Base-by-base conservation (phyloP, 2,329 filamentous ascomycete species). In the Cladophialophora psammophila region DNA sequence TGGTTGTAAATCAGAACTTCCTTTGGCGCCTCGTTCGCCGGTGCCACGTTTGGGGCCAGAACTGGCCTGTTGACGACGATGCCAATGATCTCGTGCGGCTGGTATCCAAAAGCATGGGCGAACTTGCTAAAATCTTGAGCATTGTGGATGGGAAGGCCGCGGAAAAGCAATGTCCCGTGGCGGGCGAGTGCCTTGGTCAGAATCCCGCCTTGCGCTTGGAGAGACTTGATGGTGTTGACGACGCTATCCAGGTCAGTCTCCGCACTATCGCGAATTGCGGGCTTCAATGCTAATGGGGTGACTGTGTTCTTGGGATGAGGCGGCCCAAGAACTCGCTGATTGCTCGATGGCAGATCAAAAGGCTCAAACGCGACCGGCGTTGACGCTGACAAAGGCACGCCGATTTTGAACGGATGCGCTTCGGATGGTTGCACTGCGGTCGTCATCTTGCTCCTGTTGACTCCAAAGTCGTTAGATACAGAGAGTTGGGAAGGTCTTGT, bases 1-100 rank as follows among this genome's bases (percentile, higher is more conserved):
- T 85, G 83, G 69, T 78, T 84, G 71, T 83, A 84, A 48, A 85
- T 83, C 7, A 80, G 74, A 0, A 83, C 80, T 57, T 82, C 78
- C 68, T 82, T 82, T 0, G 82, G 81, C 2, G 81, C 77, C 71
- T 84, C 81, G 63, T 84, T 85, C 3, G 83, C 83, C 0, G 82
- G 82, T 1, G 80, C 79, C 1, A 82, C 79, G 63, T 82, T 82
- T 5, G 78, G 78, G 2, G 81, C 80, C 3, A 82, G 76, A 2
- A 79, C 48, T 0, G 82, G 82, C 50, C 83, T 73, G 55, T 83
- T 75, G 5, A 84, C 81, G 0, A 84, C 81, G 53, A 84, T 84
- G 0, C 83, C 83, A 57, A 85, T 85, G 63, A 83, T 83, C 68
- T 84, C 83, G 60, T 85, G 83, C 1, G 82, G 81, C 1, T 70